Percentiles rank a stretch among this genome's conserved stretches.
Conservation (phyloP, 306 rosid species). For the Casuarina equisetifolia region DNA sequence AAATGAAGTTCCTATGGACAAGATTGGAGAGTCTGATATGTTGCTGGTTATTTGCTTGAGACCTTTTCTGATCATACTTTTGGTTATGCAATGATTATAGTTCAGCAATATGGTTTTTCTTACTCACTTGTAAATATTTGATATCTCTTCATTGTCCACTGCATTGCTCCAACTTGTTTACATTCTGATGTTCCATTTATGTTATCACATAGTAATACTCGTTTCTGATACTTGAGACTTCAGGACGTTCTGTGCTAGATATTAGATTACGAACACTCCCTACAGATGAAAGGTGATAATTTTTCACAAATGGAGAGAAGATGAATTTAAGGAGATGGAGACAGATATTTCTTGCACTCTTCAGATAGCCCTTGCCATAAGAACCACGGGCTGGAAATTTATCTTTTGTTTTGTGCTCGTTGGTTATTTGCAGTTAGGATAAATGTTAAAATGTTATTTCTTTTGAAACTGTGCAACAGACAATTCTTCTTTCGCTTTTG, state of each 20-base stretch:
- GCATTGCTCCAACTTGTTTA: constrained; percentile 15
- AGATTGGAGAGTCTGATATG: constrained; percentile 41
- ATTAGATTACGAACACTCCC: not conserved
- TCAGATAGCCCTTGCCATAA: not conserved
- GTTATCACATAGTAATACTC: not conserved
- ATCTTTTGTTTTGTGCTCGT: not conserved
- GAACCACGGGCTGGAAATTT: not conserved
- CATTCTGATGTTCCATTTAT: not conserved
- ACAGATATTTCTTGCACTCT: not conserved
- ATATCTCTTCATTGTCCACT: constrained; percentile 19
- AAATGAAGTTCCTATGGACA: constrained; percentile 39
- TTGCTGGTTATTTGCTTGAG: constrained; percentile 38
- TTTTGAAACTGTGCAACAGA: not conserved
- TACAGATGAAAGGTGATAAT: not conserved
- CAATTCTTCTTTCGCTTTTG: not conserved
- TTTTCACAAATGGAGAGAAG: not conserved
- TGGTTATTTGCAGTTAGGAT: not conserved
- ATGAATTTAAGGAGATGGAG: not conserved
- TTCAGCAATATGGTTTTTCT: constrained; percentile 6
- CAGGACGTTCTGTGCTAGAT: not conserved
- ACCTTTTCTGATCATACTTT: constrained; percentile 16
- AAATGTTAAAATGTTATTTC: not conserved
- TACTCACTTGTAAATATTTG: not conserved
- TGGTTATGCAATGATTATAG: constrained; percentile 22
- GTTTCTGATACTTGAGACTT: not conserved